Evolutionary conservation across 129 eudicot genomes (phyloP), one percentile per base, ranked within the genome.

Genomic region (Pseudognaphalium luteoalbum): DNA sequence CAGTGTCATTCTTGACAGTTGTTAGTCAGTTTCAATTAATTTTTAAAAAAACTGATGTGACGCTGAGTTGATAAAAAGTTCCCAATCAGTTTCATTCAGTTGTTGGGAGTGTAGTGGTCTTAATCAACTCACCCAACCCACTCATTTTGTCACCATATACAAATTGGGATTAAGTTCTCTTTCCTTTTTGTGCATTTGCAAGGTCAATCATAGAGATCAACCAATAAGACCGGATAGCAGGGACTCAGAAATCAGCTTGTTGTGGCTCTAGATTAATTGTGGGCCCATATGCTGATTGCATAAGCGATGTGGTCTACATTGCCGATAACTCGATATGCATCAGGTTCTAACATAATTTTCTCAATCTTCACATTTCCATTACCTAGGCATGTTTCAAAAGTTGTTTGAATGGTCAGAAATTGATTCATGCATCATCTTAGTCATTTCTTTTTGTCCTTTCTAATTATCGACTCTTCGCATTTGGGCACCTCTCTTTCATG

Each of bases 401-500:
- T 34, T 47, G 66, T 34, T 47, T 2, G 44, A 51, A 66, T 65
- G 67, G 74, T 71, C 66, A 22, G 0, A 33, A 71, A 22, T 72
- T n/a, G 7, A 17, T 16, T 20, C 28, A 50, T 72, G 33, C 74
- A 29, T 41, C 61, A 78, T 59, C 50, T 41, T 66, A 76, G 33
- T 34, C 63, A n/a, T 29, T 78, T 11, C 34, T 71, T 22, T 16
- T 50, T 47, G 47, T 28, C 73, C 29, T 8, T 47, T 32, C 16
- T 22, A 8, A 50, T 54, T 25, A 37, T 25, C 57, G 4, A 39
- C 12, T 5, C 67, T 9, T 58, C 59, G 70, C 51, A 34, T 29
- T 78, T 69, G 22, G 20, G 44, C 60, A 11, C 35, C 61, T 58
- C 60, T 57, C 56, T 70, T 61, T 71, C 68, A 54, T 72, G 69